A percentile compares a stretch with the other conserved stretches of the same genome.
Evolutionary conservation across 768 basidiomycete genomes (phyloP).

Genomic region (Agaricus blazei): DNA sequence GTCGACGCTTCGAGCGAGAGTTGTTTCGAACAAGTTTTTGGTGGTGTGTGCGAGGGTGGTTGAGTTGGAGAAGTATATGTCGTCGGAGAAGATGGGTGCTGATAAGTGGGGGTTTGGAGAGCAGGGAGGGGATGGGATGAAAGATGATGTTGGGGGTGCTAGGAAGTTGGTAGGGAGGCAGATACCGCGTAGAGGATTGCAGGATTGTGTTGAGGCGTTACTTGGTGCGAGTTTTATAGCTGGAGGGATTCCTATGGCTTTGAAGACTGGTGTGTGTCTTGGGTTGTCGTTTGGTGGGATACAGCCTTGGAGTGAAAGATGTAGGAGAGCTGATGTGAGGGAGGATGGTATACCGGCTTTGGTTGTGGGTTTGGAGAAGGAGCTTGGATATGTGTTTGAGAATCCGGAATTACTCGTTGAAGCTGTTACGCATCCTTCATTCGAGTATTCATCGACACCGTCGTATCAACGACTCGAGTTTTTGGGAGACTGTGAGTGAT

Average conservation of each 20-base stretch:
- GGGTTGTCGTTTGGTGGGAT: conserved; percentile 71
- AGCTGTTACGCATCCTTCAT: conserved; percentile 85
- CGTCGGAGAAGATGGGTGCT: conserved; percentile 49
- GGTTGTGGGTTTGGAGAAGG: conserved; percentile 52
- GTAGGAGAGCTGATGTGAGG: conserved; percentile 25
- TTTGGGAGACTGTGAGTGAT: conserved; percentile 74
- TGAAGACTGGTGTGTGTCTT: conserved; percentile 58
- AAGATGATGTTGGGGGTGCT: conserved; percentile 7
- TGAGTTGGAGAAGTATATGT: conserved; percentile 59
- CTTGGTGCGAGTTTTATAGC: conserved; percentile 72
- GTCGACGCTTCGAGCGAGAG: conserved; percentile 53
- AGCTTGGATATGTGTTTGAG: conserved; percentile 67
- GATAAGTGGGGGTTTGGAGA: conserved; percentile 56
- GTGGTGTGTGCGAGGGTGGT: conserved; percentile 61
- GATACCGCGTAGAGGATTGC: conserved; percentile 66
- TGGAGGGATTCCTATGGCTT: conserved; percentile 67
- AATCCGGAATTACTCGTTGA: conserved; percentile 61
- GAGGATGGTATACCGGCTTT: conserved; percentile 35
- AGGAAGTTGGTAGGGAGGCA: conserved; percentile 34
- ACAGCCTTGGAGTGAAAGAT: conserved; percentile 63
- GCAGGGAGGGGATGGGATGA: conserved; percentile 23
- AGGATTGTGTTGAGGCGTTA: conserved; percentile 86
- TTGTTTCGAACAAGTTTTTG: conserved; percentile 68
- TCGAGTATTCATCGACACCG: conserved; percentile 40
- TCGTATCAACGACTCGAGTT: conserved; percentile 89